Conservation (phyloP, 371 early-diverging fungal species). For the Mortierella sp. region DNA sequence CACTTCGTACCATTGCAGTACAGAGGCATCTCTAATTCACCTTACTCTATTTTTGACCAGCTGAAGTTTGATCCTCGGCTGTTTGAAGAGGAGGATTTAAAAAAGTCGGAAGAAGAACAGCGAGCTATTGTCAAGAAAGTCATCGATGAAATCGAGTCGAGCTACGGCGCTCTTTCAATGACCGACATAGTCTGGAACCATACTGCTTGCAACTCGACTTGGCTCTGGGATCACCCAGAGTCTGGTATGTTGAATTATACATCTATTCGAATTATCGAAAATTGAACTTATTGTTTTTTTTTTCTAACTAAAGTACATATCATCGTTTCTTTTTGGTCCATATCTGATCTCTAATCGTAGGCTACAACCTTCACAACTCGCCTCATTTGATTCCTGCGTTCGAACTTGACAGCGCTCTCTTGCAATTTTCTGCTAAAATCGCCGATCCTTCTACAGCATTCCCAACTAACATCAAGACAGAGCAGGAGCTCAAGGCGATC, state of each 20-base stretch:
- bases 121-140: constrained; percentile 64
- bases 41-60: constrained; percentile 96
- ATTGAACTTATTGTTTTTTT: neutral
- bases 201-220: constrained; percentile 90
- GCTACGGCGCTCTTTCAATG: constrained; percentile 80
- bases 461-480: constrained; percentile 67
- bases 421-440: constrained; percentile 76
- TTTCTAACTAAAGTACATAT: neutral
- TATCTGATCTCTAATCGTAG: constrained; percentile 53
- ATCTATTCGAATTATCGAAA: neutral
- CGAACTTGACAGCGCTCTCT: constrained; percentile 90
- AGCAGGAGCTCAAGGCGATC: constrained; percentile 74
- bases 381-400: constrained; percentile 95
- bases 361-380: constrained; percentile 94
- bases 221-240: constrained; percentile 95
- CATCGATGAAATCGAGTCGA: constrained; percentile 68
- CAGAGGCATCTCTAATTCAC: constrained; percentile 93
- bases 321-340: no score
- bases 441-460: constrained; percentile 53
- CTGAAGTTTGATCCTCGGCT: constrained; percentile 86
- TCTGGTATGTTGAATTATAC: constrained; percentile 67
- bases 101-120: constrained; percentile 69
- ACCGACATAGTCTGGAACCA: constrained; percentile 99
- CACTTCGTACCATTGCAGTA: constrained; percentile 96
- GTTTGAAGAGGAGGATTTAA: constrained; percentile 67